phyloP scores from a whole-genome alignment of 345 rosid species.

The Ceriops tagal region DNA sequence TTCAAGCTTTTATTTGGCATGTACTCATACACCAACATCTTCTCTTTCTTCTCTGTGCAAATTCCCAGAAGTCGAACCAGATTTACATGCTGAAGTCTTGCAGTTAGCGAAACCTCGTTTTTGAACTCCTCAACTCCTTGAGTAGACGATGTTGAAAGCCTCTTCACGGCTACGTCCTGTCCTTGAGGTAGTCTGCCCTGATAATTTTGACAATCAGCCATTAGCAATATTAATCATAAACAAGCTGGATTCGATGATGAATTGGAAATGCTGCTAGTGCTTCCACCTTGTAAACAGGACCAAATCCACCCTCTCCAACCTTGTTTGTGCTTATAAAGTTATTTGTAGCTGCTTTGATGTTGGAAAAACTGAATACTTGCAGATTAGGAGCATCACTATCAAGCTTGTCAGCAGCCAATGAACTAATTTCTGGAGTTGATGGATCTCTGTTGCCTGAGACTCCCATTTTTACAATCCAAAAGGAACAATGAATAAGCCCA shows the following conservation, averaged over 20 bases:
- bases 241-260: not conserved
- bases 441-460: not conserved
- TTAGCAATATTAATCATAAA: not conserved
- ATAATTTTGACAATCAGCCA: not conserved
- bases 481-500: not conserved
- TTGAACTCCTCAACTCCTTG: conserved; percentile 40
- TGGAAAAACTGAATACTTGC: conserved; percentile 25
- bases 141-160: conserved; percentile 34
- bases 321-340: conserved; percentile 34
- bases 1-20: conserved; percentile 36
- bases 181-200: conserved; percentile 31
- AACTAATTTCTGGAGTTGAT: not conserved
- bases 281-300: conserved; percentile 41
- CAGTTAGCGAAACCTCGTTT: conserved; percentile 38
- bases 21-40: too few relatives aligned
- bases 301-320: conserved; percentile 48
- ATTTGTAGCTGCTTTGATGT: conserved; percentile 34
- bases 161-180: conserved; percentile 45
- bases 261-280: not conserved
- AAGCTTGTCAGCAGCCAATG: not conserved
- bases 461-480: not conserved
- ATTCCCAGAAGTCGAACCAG: conserved; percentile 32
- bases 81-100: conserved; percentile 45
- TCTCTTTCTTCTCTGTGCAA: conserved; percentile 36
- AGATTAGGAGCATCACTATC: conserved; percentile 20